Percentiles rank a stretch among this genome's conserved stretches.
phyloP scores from a whole-genome alignment of 306 rosid genomes.

The Lathyrus aphaca region DNA sequence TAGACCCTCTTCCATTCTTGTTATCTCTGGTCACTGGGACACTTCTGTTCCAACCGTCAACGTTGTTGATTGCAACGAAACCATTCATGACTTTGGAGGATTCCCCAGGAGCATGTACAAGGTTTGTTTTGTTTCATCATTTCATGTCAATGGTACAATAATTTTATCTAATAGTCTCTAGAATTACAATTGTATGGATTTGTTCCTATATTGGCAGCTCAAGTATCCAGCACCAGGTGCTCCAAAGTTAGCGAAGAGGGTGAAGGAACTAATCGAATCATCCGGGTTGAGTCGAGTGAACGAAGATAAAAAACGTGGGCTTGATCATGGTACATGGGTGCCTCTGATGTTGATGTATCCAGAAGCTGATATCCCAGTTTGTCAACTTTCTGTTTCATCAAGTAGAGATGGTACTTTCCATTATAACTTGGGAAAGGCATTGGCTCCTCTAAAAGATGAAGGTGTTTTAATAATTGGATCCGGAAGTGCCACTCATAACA shows the following conservation, averaged over 20 bases:
- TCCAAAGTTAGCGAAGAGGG: conserved; percentile 58
- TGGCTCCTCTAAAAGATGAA: conserved; percentile 67
- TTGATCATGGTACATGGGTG: conserved; percentile 28
- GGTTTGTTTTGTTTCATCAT: conserved; percentile 12
- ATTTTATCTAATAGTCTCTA: too few relatives aligned
- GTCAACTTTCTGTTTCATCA: conserved; percentile 26
- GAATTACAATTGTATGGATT: neutral
- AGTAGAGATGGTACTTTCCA: conserved; percentile 13
- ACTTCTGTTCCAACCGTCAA: conserved; percentile 8
- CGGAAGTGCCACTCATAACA: conserved; percentile 65
- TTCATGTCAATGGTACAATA: neutral
- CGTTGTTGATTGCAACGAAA: conserved; percentile 7
- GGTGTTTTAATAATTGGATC: conserved; percentile 68
- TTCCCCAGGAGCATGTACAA: conserved; percentile 18
- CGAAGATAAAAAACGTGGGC: conserved; percentile 19
- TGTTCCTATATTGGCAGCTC: conserved; percentile 39
- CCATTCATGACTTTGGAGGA: conserved; percentile 13
- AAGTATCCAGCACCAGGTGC: conserved; percentile 77
- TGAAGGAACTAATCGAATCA: conserved; percentile 48
- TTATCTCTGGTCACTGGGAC: conserved; percentile 26
- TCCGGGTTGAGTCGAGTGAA: conserved; percentile 7
- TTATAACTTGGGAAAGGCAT: conserved; percentile 51
- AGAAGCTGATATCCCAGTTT: conserved; percentile 16
- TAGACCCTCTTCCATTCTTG: conserved; percentile 12
- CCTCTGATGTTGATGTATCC: conserved; percentile 29